Evolutionary conservation across 1,284 basidiomycete genomes (phyloP), one percentile per base, ranked within the genome.

Genomic region (Cryptococcus neoformans): DNA sequence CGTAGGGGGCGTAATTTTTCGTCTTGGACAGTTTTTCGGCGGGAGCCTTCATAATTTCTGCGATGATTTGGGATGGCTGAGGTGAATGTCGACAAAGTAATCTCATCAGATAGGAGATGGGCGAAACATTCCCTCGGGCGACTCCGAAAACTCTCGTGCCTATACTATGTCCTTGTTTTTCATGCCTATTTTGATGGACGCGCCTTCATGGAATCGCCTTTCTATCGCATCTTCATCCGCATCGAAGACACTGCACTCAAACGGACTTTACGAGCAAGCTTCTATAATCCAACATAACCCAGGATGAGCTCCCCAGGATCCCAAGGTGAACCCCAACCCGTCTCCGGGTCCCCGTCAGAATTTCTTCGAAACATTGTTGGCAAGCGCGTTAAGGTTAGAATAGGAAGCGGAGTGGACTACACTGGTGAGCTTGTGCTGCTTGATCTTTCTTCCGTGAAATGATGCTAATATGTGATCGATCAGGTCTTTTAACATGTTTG

Each of bases 381-480:
- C 36, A 96, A 97, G 78, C 84, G 84, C 53, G 95, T 98, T 56
- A 89, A 94, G 62, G 96, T 98, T 44, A 83, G 94, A 56, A 82
- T 99, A 56, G 92, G 90, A n/a, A 92, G 89, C 44, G 96, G 96
- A 1, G 89, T 99, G 11, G 94, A 98, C 78, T 99, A 99, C 79
- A 84, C 87, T 64, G 95, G 95, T 92, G 62, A 54, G 85, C 77
- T 10, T 12, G 34, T 12, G 47, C n/a, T 16, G 35, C 21, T 12
- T 44, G 40, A 8, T 8, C 10, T 7, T 34, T 9, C 10, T 21
- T 44, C 28, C 7, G 16, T 6, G 35, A 14, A 10, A 10, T 51
- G 3, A 44, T 51, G 38, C 17, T 28, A 4, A 28, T 3, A 14
- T 21, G 11, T 42, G 49, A 11, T 40, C 35, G n/a, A 53, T 3